Percentiles rank a stretch among this genome's conserved stretches.
These are phyloP conservation scores for Pichia sp. DNA, from an alignment of 1,139 yeast species.

Conservation along the genomic window DNA sequence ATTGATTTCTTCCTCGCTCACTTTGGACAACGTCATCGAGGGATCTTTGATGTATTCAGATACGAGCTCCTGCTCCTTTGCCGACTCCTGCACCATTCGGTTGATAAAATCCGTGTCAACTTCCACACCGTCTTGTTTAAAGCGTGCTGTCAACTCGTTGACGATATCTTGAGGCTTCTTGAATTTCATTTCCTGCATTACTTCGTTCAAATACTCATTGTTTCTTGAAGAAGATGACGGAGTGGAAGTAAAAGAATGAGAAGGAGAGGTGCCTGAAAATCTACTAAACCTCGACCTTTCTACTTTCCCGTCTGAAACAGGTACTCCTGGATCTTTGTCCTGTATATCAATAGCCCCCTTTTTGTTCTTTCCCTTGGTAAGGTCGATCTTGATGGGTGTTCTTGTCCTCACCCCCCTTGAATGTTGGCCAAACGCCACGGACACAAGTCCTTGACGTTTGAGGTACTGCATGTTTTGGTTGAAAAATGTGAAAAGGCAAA, in stretches of 20 bases:
- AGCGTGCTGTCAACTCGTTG: slow-evolving; percentile 23
- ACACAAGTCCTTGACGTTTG: background rate
- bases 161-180: slow-evolving; percentile 28
- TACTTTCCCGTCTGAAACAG: background rate
- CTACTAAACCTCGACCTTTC: background rate
- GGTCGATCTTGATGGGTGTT: slow-evolving; percentile 1
- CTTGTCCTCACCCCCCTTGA: slow-evolving; percentile 5
- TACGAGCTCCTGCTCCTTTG: slow-evolving; percentile 20
- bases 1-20: slow-evolving; percentile 23
- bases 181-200: slow-evolving; percentile 3
- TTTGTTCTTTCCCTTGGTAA: background rate
- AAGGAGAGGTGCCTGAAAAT: background rate
- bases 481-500: no score
- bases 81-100: slow-evolving; percentile 24
- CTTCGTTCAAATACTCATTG: background rate
- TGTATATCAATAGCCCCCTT: slow-evolving; percentile 3
- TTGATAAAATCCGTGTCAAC: slow-evolving; percentile 29
- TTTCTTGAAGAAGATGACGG: background rate
- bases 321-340: slow-evolving; percentile 4
- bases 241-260: background rate
- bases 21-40: slow-evolving; percentile 15
- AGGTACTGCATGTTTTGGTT: background rate
- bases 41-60: slow-evolving; percentile 19
- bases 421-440: background rate
- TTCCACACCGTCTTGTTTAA: slow-evolving; percentile 28